These are phyloP conservation scores for Leccinellum rugosiceps DNA, from an alignment of 768 basidiomycete genomes.

Conservation along the genomic window DNA sequence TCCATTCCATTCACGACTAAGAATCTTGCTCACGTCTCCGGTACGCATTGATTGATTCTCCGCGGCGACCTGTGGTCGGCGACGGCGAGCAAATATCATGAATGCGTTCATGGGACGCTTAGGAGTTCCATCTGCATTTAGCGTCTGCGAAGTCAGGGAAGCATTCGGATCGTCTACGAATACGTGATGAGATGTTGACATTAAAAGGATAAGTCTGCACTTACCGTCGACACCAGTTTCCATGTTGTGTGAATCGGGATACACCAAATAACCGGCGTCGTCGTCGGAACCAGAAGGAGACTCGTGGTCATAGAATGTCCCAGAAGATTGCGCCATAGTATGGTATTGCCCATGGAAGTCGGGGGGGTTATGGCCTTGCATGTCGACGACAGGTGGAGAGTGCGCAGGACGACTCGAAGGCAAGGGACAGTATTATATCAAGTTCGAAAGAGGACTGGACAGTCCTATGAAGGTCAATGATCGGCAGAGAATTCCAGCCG, in stretches of 20 bases:
- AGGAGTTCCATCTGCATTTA: slow-evolving; percentile 84
- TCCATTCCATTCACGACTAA: slow-evolving; percentile 81
- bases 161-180: slow-evolving; percentile 38
- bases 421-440: slow-evolving; percentile 4
- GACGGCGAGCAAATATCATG: slow-evolving; percentile 86
- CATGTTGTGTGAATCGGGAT: slow-evolving; percentile 37
- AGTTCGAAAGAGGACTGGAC: slow-evolving; percentile 3
- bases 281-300: slow-evolving; percentile 61
- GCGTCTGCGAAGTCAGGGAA: slow-evolving; percentile 69
- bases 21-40: slow-evolving; percentile 84
- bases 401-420: slow-evolving; percentile 3
- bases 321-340: slow-evolving; percentile 26
- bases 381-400: slow-evolving; percentile 13
- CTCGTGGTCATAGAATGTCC: slow-evolving; percentile 40
- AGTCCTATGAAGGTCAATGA: slow-evolving; percentile 25
- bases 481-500: slow-evolving; percentile 22
- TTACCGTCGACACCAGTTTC: slow-evolving; percentile 48
- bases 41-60: slow-evolving; percentile 88
- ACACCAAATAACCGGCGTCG: slow-evolving; percentile 33
- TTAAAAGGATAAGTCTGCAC: slow-evolving; percentile 8
- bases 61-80: slow-evolving; percentile 81
- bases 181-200: slow-evolving; percentile 12
- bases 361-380: slow-evolving; percentile 29
- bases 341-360: slow-evolving; percentile 22
- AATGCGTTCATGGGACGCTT: slow-evolving; percentile 93